Evolutionary conservation across 495 filamentous ascomycete species (phyloP), one percentile per base, ranked within the genome.

Genomic region (Penicillium coprophilum): DNA sequence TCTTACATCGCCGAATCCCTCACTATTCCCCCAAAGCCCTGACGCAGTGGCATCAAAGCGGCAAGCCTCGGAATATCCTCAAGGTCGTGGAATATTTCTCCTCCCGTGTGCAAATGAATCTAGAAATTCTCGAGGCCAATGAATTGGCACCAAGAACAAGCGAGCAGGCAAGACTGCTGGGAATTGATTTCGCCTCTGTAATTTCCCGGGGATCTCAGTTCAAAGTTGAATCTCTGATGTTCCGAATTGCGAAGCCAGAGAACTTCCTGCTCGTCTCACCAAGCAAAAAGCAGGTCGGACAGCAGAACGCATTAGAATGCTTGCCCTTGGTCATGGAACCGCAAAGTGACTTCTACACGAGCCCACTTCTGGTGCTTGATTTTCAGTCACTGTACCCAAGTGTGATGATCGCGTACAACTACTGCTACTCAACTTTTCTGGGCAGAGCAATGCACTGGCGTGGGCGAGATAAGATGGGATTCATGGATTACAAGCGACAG

Each of bases 391-490:
- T 98, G 23, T 98, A 98, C 65, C 94, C 94, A 3, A 96, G 91
- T 65, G 86, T 97, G 46, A 97, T 98, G 92, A 97, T 98, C 62
- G 94, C 94, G 0, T 97, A 98, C 73, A 98, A 98, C 67, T 96
- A 97, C 72, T 98, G 94, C 75, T 98, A 98, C 70, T 97, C 94
- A 0, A 98, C 94, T 0, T 98, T 91, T 59, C 82, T 98, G 8
- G 94, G 94, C 3, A 84, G 94, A 46, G 84, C 93, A 30, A 81
- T 85, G 21, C 82, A 81, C 62, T 96, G 93, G 94, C 83, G 90
- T 24, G 92, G 92, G 15, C 85, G 83, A 46, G 92, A 94, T 73
- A 98, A 98, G 72, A 89, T 98, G 87, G 94, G 94, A 0, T 96
- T 98, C 63, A 80, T 83, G 38, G 86, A 96, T 53, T 96, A 92